Conservation (phyloP, 257 asterid species). For the Nicotiana tabacum region DNA sequence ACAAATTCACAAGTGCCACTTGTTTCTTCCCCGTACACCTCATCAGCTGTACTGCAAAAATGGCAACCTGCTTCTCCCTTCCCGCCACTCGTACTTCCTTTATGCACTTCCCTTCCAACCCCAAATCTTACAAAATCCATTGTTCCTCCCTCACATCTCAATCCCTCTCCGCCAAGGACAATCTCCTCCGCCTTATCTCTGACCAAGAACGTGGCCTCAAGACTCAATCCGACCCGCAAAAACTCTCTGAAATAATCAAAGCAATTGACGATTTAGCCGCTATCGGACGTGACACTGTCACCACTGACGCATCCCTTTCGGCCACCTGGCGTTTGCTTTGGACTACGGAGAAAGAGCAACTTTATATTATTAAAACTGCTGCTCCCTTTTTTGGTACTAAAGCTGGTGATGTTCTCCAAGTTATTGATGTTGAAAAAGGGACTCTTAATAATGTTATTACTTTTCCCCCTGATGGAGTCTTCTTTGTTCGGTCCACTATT, state of each 20-base stretch:
- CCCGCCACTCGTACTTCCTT: slow-evolving; percentile 45
- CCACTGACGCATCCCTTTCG: slow-evolving; percentile 53
- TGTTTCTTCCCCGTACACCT: not conserved
- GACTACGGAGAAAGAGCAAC: slow-evolving; percentile 99
- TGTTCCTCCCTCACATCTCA: slow-evolving; percentile 62
- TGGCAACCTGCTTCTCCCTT: slow-evolving; percentile 46
- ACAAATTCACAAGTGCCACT: not conserved
- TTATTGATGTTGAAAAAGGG: slow-evolving; percentile 56
- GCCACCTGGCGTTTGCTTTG: slow-evolving; percentile 91
- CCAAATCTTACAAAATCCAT: slow-evolving; percentile 13
- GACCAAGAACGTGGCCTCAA: slow-evolving; percentile 84
- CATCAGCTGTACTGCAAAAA: slow-evolving; percentile 11
- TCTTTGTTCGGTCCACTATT: slow-evolving; percentile 84
- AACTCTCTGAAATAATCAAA: slow-evolving; percentile 52
- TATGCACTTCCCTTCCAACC: not conserved
- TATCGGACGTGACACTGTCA: slow-evolving; percentile 46
- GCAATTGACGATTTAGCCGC: slow-evolving; percentile 61
- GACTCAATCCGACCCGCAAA: slow-evolving; percentile 65
- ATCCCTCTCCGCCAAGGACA: slow-evolving; percentile 57
- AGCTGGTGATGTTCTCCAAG: slow-evolving; percentile 88
- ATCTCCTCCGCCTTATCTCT: slow-evolving; percentile 69
- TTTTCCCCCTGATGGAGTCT: slow-evolving; percentile 87
- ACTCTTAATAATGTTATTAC: slow-evolving; percentile 76
- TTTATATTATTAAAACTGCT: slow-evolving; percentile 60
- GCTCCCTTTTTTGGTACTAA: slow-evolving; percentile 63